Evolutionary conservation across 192 early-diverging fungal species (phyloP).

Genomic region (Backusella liffmaniae): DNA sequence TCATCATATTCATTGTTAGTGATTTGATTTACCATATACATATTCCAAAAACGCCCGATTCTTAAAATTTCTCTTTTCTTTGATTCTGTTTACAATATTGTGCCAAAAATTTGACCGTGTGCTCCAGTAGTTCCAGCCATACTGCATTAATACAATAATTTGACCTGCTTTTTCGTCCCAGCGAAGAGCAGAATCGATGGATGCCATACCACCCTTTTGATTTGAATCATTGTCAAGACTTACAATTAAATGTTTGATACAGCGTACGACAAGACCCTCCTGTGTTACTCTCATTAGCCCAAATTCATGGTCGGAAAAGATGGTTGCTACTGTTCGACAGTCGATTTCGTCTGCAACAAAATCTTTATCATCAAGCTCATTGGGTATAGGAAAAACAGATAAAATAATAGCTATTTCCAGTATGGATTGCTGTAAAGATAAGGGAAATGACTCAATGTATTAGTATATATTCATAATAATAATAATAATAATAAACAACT

Average conservation of each 20-base stretch:
- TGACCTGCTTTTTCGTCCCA: slow-evolving; percentile 36
- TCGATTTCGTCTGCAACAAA: slow-evolving; percentile 33
- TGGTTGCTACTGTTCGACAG: slow-evolving; percentile 19
- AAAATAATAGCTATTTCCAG: slow-evolving; percentile 37
- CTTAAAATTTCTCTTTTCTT: slow-evolving; percentile 32
- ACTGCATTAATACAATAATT: slow-evolving; percentile 36
- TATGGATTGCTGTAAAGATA: slow-evolving; percentile 27
- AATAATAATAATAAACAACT: neutral
- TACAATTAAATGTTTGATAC: slow-evolving; percentile 38
- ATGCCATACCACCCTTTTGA: slow-evolving; percentile 26
- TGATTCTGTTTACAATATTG: slow-evolving; percentile 28
- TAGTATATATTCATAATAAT: neutral
- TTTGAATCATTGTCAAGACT: slow-evolving; percentile 28
- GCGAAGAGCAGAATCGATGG: slow-evolving; percentile 32
- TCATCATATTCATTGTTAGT: neutral
- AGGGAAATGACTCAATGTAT: neutral
- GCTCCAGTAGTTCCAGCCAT: slow-evolving; percentile 38
- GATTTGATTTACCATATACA: slow-evolving; percentile 21
- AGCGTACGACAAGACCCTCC: slow-evolving; percentile 29
- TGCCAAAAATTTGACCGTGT: slow-evolving; percentile 28
- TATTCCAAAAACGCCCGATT: slow-evolving; percentile 35
- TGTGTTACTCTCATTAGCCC: slow-evolving; percentile 32
- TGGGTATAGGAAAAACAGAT: slow-evolving; percentile 31
- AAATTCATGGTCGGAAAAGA: slow-evolving; percentile 32
- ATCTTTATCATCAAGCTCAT: slow-evolving; percentile 22